A percentile compares a stretch with the other conserved stretches of the same genome.
These are phyloP conservation scores for Colletotrichum musae DNA, from an alignment of 2,329 filamentous ascomycete genomes.

Conservation along the genomic window DNA sequence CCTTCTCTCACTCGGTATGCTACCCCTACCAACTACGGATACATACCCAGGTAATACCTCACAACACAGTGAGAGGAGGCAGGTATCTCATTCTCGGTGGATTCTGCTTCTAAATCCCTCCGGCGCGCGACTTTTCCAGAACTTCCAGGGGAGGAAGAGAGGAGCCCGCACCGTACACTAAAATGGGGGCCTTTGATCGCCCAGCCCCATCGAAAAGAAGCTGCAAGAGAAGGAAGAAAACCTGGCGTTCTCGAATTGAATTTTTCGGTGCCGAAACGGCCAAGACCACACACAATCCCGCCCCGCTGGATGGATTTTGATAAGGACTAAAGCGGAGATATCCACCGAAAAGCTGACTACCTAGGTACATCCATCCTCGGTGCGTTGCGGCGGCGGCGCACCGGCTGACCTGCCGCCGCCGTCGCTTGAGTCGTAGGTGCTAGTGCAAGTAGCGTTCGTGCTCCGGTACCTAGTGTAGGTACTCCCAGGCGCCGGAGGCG, in stretches of 20 bases:
- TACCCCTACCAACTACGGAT: no score
- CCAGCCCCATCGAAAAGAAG: slow-evolving; percentile 17
- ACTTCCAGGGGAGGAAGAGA: no score
- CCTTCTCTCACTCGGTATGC: no score
- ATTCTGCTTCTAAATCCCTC: no score
- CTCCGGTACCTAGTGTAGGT: background rate
- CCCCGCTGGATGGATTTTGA: slow-evolving; percentile 9
- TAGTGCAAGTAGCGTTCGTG: background rate
- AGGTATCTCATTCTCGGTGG: no score
- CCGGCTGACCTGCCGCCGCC: background rate
- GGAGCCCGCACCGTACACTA: no score
- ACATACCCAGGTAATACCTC: no score
- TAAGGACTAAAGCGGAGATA: slow-evolving; percentile 36
- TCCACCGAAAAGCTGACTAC: background rate
- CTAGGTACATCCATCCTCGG: background rate
- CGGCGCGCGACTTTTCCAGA: no score
- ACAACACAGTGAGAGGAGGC: no score
- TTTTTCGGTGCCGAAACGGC: slow-evolving; percentile 34
- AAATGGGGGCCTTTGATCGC: no score
- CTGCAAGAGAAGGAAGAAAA: slow-evolving; percentile 22
- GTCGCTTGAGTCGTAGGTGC: no score
- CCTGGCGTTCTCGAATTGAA: background rate
- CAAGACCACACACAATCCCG: background rate
- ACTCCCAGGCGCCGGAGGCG: background rate
- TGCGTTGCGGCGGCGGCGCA: background rate